Conservation (phyloP, 1,284 basidiomycete genomes). For the Ceratobasidium sp. region DNA sequence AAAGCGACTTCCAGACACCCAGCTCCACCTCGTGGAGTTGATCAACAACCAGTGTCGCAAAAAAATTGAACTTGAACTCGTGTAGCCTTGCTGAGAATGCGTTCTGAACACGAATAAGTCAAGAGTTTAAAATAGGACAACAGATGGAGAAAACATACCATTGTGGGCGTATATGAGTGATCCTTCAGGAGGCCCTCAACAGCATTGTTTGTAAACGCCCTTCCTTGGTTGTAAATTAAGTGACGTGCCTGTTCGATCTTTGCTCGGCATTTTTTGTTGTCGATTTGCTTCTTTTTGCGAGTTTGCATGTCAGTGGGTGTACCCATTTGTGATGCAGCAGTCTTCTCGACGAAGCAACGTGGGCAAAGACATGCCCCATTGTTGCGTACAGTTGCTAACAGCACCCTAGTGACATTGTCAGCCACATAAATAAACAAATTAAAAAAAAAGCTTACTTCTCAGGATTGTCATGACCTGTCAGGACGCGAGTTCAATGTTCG, state of each 20-base stretch:
- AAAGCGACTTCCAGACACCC: conserved; percentile 51
- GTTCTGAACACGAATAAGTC: conserved; percentile 42
- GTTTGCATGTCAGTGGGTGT: conserved; percentile 48
- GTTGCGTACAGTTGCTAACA: conserved; percentile 47
- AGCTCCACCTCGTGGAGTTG: conserved; percentile 49
- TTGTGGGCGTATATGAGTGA: conserved; percentile 42
- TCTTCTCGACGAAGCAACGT: conserved; percentile 44
- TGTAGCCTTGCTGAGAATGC: conserved; percentile 45
- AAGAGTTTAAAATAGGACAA: conserved; percentile 46
- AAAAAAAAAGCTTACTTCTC: conserved; percentile 54
- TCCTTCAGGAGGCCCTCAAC: conserved; percentile 45
- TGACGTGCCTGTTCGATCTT: conserved; percentile 1
- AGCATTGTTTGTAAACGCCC: conserved; percentile 15
- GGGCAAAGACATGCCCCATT: conserved; percentile 38
- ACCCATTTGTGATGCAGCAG: conserved; percentile 37
- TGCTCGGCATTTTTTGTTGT: background rate
- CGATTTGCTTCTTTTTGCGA: background rate
- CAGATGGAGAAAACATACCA: conserved; percentile 51
- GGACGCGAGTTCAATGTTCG: too few species aligned
- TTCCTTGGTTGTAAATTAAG: conserved; percentile 23
- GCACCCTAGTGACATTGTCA: conserved; percentile 27
- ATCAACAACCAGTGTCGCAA: conserved; percentile 45
- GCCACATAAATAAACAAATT: background rate
- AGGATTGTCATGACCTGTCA: too few species aligned
- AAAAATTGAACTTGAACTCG: conserved; percentile 46